Evolutionary conservation across 345 rosid species (phyloP).

Genomic region (Heritiera fomes): DNA sequence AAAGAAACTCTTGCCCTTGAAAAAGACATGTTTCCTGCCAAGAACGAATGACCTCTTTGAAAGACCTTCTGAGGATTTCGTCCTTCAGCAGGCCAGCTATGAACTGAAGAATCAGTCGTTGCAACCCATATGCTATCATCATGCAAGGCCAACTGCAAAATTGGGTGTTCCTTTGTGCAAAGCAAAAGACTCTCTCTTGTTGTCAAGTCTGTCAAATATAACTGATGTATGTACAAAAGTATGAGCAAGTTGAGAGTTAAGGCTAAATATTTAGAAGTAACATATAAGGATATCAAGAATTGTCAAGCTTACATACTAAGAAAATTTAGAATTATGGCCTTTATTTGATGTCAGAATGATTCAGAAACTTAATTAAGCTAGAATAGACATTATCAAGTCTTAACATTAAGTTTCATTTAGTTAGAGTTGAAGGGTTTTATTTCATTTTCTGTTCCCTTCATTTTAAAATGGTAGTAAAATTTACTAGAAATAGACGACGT

Average conservation of each 20-base stretch:
- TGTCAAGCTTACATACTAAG: background rate
- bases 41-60: slow-evolving; percentile 86
- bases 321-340: too few relatives aligned
- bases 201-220: slow-evolving; percentile 93
- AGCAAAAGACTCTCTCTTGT: slow-evolving; percentile 96
- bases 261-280: slow-evolving; percentile 15
- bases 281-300: background rate
- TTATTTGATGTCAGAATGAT: background rate
- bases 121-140: slow-evolving; percentile 94
- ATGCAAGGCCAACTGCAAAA: slow-evolving; percentile 85
- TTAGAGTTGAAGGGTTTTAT: background rate
- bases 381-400: slow-evolving; percentile 4
- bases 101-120: slow-evolving; percentile 86
- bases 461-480: background rate
- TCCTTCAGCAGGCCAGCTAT: slow-evolving; percentile 94
- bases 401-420: background rate
- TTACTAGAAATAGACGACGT: background rate
- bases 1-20: slow-evolving; percentile 94
- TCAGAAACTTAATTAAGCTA: background rate
- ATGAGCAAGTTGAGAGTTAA: slow-evolving; percentile 23
- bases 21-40: slow-evolving; percentile 97
- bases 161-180: slow-evolving; percentile 87
- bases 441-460: background rate
- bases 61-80: slow-evolving; percentile 82
- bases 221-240: slow-evolving; percentile 39